Conservation (phyloP, 345 rosid species). For the Camelina neglecta region DNA sequence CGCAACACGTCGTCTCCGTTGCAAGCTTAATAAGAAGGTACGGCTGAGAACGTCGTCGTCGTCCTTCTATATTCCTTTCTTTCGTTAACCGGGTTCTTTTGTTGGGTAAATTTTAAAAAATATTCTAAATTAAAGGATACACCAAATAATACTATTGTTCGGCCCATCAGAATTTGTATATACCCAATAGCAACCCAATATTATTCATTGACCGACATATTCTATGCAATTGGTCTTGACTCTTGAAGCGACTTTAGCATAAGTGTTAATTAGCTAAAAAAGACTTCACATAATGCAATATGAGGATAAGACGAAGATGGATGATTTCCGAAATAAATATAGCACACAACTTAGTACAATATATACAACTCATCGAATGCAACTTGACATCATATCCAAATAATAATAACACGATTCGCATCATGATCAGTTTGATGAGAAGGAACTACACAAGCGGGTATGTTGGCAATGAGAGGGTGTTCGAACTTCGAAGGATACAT, state of each 20-base stretch:
- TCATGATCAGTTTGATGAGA: background rate
- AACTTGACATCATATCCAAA: background rate
- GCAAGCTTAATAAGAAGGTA: background rate
- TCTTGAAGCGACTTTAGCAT: background rate
- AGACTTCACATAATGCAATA: background rate
- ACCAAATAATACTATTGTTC: background rate
- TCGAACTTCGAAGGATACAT: background rate
- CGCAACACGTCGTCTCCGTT: conserved; percentile 1
- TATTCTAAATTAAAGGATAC: background rate
- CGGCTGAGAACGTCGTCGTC: conserved; percentile 42
- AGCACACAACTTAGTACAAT: background rate
- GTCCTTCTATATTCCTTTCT: conserved; percentile 26
- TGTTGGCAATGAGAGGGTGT: background rate
- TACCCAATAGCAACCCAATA: conserved; percentile 14
- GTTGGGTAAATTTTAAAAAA: conserved; percentile 7
- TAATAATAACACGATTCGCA: background rate
- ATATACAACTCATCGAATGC: background rate
- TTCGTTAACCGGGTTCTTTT: conserved; percentile 7
- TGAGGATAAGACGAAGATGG: background rate
- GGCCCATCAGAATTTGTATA: conserved; percentile 22
- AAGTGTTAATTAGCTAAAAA: no score
- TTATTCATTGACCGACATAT: background rate
- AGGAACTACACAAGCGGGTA: background rate
- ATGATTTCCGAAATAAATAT: background rate
- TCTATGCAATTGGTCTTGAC: background rate